Evolutionary conservation across 441 rosid species (phyloP).

Genomic region (Pelargonium fulgidum): DNA sequence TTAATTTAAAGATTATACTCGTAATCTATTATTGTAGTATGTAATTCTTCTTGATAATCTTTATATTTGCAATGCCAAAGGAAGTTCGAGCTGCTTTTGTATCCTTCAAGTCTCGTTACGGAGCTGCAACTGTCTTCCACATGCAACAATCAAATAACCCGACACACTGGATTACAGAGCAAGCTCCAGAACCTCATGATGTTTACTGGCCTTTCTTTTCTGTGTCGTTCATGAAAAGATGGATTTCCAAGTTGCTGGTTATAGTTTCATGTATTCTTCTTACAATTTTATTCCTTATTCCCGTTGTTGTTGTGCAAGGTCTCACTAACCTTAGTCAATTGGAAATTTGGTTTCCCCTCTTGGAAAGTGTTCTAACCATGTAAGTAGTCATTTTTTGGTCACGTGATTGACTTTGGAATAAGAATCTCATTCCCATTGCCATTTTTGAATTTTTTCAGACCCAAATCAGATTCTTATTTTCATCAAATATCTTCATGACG

Average conservation of each 20-base stretch:
- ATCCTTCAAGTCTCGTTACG: conserved; percentile 84
- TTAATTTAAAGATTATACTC: neutral
- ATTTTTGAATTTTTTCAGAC: conserved; percentile 13
- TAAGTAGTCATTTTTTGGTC: no score
- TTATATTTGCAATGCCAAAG: conserved; percentile 30
- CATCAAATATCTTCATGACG: neutral
- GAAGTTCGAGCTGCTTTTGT: conserved; percentile 95
- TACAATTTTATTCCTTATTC: conserved; percentile 74
- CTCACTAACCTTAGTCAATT: conserved; percentile 77
- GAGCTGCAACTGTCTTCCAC: conserved; percentile 69
- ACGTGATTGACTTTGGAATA: no score
- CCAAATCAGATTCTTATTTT: neutral
- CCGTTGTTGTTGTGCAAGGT: conserved; percentile 88
- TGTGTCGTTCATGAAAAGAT: conserved; percentile 66
- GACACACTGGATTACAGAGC: conserved; percentile 71
- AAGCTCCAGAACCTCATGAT: conserved; percentile 86
- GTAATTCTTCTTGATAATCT: no score
- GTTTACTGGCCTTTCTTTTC: conserved; percentile 97
- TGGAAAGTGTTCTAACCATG: conserved; percentile 63
- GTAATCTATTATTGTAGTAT: neutral
- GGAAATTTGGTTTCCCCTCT: conserved; percentile 73
- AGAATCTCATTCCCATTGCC: no score
- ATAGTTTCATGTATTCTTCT: conserved; percentile 67
- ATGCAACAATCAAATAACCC: conserved; percentile 78
- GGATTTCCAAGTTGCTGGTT: conserved; percentile 72